Evolutionary conservation across 2,329 filamentous ascomycete species (phyloP).

Genomic region (Penicillium expansum): DNA sequence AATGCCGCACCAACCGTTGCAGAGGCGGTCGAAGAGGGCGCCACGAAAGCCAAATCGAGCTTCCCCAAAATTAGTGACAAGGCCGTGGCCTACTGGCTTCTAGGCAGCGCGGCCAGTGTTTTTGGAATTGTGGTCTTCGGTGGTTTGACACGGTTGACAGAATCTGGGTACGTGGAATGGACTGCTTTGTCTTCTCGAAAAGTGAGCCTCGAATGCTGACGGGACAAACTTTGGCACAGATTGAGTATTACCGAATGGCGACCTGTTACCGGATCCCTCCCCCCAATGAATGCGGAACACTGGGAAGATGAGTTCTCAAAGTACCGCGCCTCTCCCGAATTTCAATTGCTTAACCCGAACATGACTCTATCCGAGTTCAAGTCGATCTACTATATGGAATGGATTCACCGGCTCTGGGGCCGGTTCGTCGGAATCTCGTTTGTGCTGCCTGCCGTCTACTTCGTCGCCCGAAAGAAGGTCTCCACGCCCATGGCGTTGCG

Average conservation of each 20-base stretch:
- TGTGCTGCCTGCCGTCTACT: constrained; percentile 82
- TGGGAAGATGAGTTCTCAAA: constrained; percentile 94
- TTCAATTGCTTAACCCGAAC: constrained; percentile 82
- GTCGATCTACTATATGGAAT: constrained; percentile 99
- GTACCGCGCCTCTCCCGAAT: constrained; percentile 91
- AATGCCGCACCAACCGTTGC: constrained; percentile 22
- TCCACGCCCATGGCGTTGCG: constrained; percentile 73
- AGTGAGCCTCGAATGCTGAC: constrained; percentile 11
- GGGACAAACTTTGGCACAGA: constrained; percentile 46
- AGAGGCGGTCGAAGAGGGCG: constrained; percentile 22
- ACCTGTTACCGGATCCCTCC: constrained; percentile 87
- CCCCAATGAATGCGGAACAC: constrained; percentile 71
- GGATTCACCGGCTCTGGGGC: constrained; percentile 93
- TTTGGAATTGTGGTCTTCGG: constrained; percentile 97
- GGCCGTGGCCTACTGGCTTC: constrained; percentile 83
- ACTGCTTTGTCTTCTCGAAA: neutral
- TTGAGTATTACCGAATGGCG: constrained; percentile 99
- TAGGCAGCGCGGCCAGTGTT: constrained; percentile 86
- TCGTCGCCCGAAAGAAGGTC: constrained; percentile 76
- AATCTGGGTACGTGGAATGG: constrained; percentile 68
- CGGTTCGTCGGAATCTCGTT: constrained; percentile 88
- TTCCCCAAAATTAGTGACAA: constrained; percentile 67
- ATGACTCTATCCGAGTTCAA: constrained; percentile 96
- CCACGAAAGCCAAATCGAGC: constrained; percentile 34
- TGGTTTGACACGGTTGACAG: constrained; percentile 86